phyloP scores from a whole-genome alignment of 345 rosid species.

The Dimocarpus longan region DNA sequence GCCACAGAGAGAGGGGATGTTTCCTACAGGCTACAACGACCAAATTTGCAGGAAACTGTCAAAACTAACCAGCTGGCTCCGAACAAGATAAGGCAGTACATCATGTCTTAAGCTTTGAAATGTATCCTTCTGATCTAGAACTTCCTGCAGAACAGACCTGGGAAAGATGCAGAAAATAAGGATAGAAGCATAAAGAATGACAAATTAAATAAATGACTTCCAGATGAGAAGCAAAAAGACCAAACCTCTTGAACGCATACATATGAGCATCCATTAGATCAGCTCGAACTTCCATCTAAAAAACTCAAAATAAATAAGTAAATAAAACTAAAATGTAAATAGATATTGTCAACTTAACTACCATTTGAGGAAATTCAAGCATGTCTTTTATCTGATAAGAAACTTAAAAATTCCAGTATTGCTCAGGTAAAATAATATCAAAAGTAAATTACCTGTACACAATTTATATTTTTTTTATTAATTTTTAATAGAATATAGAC shows the following conservation, averaged over 20 bases:
- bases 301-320: conserved; percentile 17
- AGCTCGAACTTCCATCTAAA: conserved; percentile 88
- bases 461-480: too few relatives aligned
- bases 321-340: conserved; percentile 7
- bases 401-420: background rate
- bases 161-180: conserved; percentile 11
- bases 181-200: conserved; percentile 9
- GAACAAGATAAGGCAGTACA: conserved; percentile 87
- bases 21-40: conserved; percentile 2
- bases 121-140: conserved; percentile 64
- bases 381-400: background rate
- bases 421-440: background rate
- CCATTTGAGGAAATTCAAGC: background rate
- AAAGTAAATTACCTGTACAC: background rate
- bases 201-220: conserved; percentile 1
- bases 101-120: conserved; percentile 85
- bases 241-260: conserved; percentile 96
- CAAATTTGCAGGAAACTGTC: conserved; percentile 19
- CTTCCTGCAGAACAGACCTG: conserved; percentile 83
- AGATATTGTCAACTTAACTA: conserved; percentile 8
- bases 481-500: background rate
- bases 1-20: background rate
- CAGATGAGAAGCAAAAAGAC: conserved; percentile 10
- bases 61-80: conserved; percentile 90
- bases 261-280: conserved; percentile 98